Conservation (phyloP, 2,329 filamentous ascomycete genomes). For the Fusarium kyushuense region DNA sequence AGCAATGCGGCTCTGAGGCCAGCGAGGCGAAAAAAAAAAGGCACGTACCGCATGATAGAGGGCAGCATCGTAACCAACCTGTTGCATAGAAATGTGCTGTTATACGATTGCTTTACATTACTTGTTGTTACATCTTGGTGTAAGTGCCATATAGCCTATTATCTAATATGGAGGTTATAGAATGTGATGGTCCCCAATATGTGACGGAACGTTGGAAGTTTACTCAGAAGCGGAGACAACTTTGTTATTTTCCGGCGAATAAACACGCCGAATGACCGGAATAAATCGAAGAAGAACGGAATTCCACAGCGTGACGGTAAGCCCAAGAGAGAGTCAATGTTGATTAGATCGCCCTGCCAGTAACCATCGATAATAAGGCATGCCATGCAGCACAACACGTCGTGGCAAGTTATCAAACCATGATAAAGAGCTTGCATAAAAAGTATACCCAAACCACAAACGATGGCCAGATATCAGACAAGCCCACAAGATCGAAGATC, state of each 20-base stretch:
- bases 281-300: neutral
- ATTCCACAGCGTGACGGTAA: neutral
- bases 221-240: conserved; percentile 22
- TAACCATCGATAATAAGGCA: neutral
- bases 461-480: neutral
- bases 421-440: neutral
- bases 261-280: conserved; percentile 1
- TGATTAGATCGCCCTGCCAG: neutral
- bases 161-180: too few species aligned
- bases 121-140: too few species aligned
- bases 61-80: neutral
- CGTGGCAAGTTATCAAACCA: neutral
- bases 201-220: conserved; percentile 10
- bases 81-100: neutral
- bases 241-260: conserved; percentile 10
- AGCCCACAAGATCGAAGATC: neutral
- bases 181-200: neutral
- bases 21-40: conserved; percentile 18
- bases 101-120: too few species aligned
- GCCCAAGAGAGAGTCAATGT: neutral
- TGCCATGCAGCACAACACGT: neutral
- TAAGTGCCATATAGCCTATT: too few species aligned
- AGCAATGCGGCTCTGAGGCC: conserved; percentile 47
- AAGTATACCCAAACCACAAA: neutral
- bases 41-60: conserved; percentile 32